Base-by-base conservation (phyloP, 164 flowering plant genomes). In the Sedum album region DNA sequence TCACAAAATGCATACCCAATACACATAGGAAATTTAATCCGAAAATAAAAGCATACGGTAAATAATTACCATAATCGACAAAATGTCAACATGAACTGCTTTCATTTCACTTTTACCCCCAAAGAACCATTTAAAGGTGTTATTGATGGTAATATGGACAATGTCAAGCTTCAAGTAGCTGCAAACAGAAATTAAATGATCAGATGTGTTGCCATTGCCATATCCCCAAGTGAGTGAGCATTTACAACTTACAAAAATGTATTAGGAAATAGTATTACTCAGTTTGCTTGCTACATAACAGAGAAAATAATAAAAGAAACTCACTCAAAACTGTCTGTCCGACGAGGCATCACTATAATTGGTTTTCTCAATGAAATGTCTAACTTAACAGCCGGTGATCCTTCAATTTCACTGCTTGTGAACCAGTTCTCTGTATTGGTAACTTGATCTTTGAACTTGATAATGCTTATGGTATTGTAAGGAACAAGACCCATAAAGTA, bases 401-500 rank as follows among this genome's bases (percentile, higher is more conserved):
- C 99, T 82, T 91, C 96, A 77, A 94, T 76, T 71, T 91, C 96
- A 82, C 82, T 81, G 53, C 81, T 75, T 41, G 86, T 84, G 73
- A 91, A 88, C 93, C 89, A 90, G 78, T 91, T 87, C 83, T 94
- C 97, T 13, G 96, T 80, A 76, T 90, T 81, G 67, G 96, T 87
- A 23, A 80, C 84, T 74, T 87, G 97, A 80, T 90, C 97, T 76
- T 82, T 90, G 68, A 90, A 68, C 76, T 84, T 85, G 68, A 88
- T 83, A 66, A 83, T 74, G 73, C 80, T 84, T 49, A 69, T 82
- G 65, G 91, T 70, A 76, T 75, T 76, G 51, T 70, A 82, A 38
- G 99, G 97, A 72, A 84, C 87, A 73, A 94, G 91, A 66, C 97
- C 97, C 83, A 83, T 77, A 73, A 94, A 91, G 82, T 91, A 94